phyloP scores from a whole-genome alignment of 2,329 filamentous ascomycete genomes.

The Talaromyces rugulosus region DNA sequence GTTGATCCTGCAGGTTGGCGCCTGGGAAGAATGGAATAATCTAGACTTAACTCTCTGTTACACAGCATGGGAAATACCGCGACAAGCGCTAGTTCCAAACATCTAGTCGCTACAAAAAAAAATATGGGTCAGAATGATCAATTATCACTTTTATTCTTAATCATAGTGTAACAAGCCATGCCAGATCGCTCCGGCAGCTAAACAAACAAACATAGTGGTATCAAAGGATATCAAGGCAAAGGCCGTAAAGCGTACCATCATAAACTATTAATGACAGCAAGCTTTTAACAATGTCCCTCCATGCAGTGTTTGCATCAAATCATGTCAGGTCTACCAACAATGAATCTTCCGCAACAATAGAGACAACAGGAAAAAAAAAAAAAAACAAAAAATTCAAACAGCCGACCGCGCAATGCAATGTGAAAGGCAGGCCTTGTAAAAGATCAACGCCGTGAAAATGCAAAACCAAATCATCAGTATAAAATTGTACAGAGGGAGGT shows the following conservation, averaged over 20 bases:
- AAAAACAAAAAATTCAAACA: conserved; percentile 8
- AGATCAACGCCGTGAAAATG: neutral
- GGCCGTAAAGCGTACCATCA: conserved; percentile 2
- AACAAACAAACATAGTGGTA: conserved; percentile 2
- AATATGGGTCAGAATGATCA: neutral
- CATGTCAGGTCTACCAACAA: neutral
- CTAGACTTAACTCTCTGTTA: neutral
- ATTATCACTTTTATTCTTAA: conserved; percentile 10
- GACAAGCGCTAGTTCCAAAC: conserved; percentile 1
- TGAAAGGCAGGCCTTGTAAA: neutral
- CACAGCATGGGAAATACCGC: neutral
- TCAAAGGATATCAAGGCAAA: neutral
- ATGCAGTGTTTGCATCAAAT: neutral
- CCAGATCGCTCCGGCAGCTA: neutral
- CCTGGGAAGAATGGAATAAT: neutral
- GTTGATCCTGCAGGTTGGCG: too few relatives aligned
- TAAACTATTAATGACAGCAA: neutral
- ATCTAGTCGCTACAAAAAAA: too few relatives aligned
- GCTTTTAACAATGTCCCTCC: neutral
- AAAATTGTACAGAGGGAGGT: neutral
- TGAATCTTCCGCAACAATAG: neutral
- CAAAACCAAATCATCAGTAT: conserved; percentile 1
- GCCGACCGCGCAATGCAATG: conserved; percentile 5
- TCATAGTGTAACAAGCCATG: neutral
- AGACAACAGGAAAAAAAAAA: neutral